A percentile compares a stretch with the other conserved stretches of the same genome.
phyloP scores from a whole-genome alignment of 2,329 filamentous ascomycete genomes.

The Hortaea werneckii region DNA sequence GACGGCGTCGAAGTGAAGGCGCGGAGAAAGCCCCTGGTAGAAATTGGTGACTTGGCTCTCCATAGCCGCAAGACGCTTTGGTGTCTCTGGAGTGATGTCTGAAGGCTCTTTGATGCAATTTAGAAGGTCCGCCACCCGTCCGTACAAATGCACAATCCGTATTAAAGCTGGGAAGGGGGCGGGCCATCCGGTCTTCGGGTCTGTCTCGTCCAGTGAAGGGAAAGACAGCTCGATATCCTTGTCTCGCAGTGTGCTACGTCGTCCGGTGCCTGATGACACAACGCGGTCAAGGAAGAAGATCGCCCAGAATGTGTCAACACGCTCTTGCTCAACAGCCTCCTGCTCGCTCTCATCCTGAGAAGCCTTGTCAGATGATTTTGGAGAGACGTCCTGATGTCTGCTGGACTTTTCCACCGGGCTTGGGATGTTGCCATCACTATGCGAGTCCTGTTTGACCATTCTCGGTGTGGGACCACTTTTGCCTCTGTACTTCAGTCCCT shows the following conservation, averaged over 20 bases:
- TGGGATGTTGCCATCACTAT: conserved; percentile 7
- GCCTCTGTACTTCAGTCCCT: conserved; percentile 56
- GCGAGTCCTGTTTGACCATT: conserved; percentile 35
- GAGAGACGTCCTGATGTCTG: background rate
- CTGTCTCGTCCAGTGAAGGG: conserved; percentile 43
- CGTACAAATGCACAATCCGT: conserved; percentile 76
- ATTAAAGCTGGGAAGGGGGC: conserved; percentile 71
- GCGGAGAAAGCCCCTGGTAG: conserved; percentile 64
- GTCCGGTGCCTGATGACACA: conserved; percentile 77
- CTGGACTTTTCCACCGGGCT: background rate
- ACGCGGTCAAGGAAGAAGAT: conserved; percentile 81
- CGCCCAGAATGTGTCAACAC: conserved; percentile 81
- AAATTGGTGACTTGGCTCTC: conserved; percentile 67
- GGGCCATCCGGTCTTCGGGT: conserved; percentile 55
- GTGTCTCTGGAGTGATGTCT: conserved; percentile 65
- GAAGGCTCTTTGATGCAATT: conserved; percentile 68
- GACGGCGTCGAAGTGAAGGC: conserved; percentile 70
- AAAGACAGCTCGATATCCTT: conserved; percentile 76
- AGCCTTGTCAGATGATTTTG: background rate
- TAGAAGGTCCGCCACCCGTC: conserved; percentile 70
- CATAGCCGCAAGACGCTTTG: conserved; percentile 63
- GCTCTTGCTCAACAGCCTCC: conserved; percentile 65
- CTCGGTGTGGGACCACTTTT: conserved; percentile 47
- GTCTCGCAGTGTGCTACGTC: conserved; percentile 72
- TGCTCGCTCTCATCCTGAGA: conserved; percentile 33